These are phyloP conservation scores for Alternaria solani DNA, from an alignment of 2,329 filamentous ascomycete species.

Conservation along the genomic window DNA sequence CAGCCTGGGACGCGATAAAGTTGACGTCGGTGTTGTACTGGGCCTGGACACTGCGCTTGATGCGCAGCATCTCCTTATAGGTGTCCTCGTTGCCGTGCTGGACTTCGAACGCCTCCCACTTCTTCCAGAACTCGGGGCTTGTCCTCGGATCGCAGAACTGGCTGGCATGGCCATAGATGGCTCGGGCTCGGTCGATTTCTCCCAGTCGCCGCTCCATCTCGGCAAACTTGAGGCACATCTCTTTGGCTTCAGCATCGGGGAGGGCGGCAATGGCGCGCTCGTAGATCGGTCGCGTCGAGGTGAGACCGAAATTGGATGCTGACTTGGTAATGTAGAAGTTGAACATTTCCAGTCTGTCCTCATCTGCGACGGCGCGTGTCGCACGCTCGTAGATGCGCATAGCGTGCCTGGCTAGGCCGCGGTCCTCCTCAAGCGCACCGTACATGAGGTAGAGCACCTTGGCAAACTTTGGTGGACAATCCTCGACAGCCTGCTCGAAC, in stretches of 20 bases:
- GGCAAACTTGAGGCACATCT: constrained; percentile 99
- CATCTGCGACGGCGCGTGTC: constrained; percentile 91
- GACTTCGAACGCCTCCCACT: constrained; percentile 97
- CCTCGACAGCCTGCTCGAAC: constrained; percentile 96
- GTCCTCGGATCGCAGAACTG: constrained; percentile 97
- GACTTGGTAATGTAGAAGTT: constrained; percentile 99
- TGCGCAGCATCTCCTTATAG: constrained; percentile 98
- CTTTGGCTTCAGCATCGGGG: constrained; percentile 89
- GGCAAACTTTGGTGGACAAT: constrained; percentile 92
- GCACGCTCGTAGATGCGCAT: constrained; percentile 99
- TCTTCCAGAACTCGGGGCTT: constrained; percentile 89
- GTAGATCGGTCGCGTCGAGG: constrained; percentile 94
- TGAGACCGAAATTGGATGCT: constrained; percentile 95
- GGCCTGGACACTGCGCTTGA: constrained; percentile 96
- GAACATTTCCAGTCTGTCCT: constrained; percentile 96
- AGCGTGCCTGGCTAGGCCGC: constrained; percentile 90
- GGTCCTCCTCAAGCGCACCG: constrained; percentile 93
- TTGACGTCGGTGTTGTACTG: constrained; percentile 99
- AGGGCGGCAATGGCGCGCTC: constrained; percentile 94
- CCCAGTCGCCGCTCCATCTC: constrained; percentile 93
- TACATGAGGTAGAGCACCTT: constrained; percentile 99
- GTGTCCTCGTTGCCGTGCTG: constrained; percentile 99
- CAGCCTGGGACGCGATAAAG: constrained; percentile 94
- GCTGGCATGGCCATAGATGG: constrained; percentile 94
- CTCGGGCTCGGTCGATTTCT: constrained; percentile 92